Conservation (phyloP, 495 filamentous ascomycete species). For the Letharia columbiana region DNA sequence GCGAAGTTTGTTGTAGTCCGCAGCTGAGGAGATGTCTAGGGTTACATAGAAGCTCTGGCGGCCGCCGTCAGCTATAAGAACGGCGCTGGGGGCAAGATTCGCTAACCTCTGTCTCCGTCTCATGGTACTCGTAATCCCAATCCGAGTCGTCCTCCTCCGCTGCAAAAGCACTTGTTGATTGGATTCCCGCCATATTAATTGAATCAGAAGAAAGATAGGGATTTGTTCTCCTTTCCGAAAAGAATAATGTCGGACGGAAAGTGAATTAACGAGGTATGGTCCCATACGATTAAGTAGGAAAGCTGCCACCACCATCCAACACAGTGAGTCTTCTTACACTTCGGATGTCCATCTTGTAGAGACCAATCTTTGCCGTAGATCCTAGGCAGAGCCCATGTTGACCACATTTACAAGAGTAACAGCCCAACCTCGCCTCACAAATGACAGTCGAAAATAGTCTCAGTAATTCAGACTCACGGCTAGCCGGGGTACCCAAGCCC, state of each 20-base stretch:
- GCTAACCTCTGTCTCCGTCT: constrained; percentile 48
- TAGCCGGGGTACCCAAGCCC: no score
- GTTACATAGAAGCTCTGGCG: constrained; percentile 47
- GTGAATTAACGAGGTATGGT: background rate
- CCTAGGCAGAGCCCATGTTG: background rate
- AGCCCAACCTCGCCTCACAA: background rate
- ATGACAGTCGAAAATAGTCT: background rate
- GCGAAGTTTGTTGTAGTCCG: constrained; percentile 25
- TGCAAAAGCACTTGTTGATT: background rate
- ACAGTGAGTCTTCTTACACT: background rate
- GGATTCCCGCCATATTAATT: background rate
- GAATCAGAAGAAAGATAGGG: background rate
- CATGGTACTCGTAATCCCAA: constrained; percentile 57
- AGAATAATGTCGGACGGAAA: background rate
- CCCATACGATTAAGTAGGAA: constrained; percentile 16
- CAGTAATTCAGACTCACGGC: no score
- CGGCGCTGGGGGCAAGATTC: background rate
- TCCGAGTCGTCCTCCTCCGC: constrained; percentile 37
- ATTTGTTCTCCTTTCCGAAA: background rate
- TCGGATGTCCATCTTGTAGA: constrained; percentile 4
- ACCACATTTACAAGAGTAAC: background rate
- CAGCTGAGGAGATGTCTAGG: constrained; percentile 43
- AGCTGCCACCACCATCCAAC: background rate
- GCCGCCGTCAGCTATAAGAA: constrained; percentile 26
- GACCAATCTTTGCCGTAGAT: background rate